phyloP scores from a whole-genome alignment of 805 yeast genomes.

The Kuraishia piskuri region DNA sequence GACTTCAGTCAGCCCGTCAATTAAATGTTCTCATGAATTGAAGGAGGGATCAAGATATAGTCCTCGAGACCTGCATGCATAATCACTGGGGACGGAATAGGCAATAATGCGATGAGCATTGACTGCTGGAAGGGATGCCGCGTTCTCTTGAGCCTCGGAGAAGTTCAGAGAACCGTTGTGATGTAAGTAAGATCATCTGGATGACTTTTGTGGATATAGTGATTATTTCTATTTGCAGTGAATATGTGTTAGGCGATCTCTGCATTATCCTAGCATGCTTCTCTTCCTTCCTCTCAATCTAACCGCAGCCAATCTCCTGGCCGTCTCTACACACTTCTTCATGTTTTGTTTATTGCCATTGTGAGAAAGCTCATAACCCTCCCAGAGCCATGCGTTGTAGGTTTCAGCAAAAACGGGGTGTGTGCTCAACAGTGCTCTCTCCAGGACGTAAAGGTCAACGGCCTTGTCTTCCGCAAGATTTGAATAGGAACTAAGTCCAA shows the following conservation, averaged over 20 bases:
- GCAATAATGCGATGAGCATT: neutral
- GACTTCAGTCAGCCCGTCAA: neutral
- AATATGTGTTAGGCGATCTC: too few species aligned
- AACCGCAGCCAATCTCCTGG: constrained; percentile 70
- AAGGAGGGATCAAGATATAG: neutral
- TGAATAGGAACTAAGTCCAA: constrained; percentile 79
- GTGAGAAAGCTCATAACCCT: constrained; percentile 51
- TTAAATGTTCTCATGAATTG: neutral
- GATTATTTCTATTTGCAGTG: neutral
- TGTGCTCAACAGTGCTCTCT: constrained; percentile 84
- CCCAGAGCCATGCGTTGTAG: constrained; percentile 63
- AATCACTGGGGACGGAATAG: neutral
- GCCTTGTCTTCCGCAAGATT: constrained; percentile 85
- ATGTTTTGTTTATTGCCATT: constrained; percentile 24
- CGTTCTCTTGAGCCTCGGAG: too few species aligned
- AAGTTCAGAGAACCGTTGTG: too few species aligned
- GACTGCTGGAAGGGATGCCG: too few species aligned
- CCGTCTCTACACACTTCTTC: constrained; percentile 41
- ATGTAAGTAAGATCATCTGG: too few species aligned
- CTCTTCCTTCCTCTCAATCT: constrained; percentile 91
- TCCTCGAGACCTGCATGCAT: neutral
- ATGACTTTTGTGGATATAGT: too few species aligned
- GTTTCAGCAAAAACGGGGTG: constrained; percentile 65
- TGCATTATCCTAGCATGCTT: constrained; percentile 80
- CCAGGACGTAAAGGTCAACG: constrained; percentile 92